A percentile compares a stretch with the other conserved stretches of the same genome.
These are phyloP conservation scores for Aspergillus carbonarius DNA, from an alignment of 2,329 filamentous ascomycete species.

Conservation along the genomic window DNA sequence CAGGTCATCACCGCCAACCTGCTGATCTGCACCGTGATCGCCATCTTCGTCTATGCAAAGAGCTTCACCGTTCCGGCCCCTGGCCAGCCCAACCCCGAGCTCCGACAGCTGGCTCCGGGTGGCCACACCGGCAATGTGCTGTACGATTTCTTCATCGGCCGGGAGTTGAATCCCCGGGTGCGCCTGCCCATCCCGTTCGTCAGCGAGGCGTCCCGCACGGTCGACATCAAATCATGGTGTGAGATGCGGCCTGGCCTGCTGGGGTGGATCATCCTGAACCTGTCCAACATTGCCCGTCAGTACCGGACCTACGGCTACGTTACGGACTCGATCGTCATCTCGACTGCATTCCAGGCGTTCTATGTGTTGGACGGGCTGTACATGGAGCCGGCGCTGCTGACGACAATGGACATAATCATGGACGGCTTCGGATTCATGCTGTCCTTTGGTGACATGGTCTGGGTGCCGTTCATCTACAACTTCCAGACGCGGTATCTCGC, in stretches of 20 bases:
- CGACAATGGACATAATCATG: conserved; percentile 89
- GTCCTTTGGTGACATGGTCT: conserved; percentile 85
- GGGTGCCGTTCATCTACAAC: conserved; percentile 88
- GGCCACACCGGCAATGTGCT: conserved; percentile 80
- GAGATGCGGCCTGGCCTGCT: conserved; percentile 91
- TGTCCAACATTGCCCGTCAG: conserved; percentile 81
- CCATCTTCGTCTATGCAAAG: conserved; percentile 75
- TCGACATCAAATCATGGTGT: conserved; percentile 88
- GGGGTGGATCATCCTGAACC: conserved; percentile 82
- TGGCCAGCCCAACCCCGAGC: conserved; percentile 63
- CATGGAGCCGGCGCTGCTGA: conserved; percentile 85
- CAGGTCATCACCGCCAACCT: conserved; percentile 83
- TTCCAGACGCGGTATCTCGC: conserved; percentile 82
- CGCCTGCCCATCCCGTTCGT: conserved; percentile 67
- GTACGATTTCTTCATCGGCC: conserved; percentile 96
- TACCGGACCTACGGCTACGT: conserved; percentile 80
- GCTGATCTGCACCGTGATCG: conserved; percentile 69
- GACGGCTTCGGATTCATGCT: conserved; percentile 97
- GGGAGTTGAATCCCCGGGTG: conserved; percentile 88
- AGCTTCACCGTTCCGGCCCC: conserved; percentile 73
- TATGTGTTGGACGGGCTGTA: conserved; percentile 83
- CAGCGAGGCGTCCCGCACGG: conserved; percentile 58
- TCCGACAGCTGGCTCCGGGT: conserved; percentile 77
- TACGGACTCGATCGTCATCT: conserved; percentile 80
- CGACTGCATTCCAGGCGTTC: conserved; percentile 72